Evolutionary conservation across 2,329 filamentous ascomycete species (phyloP).

Genomic region (Monosporascus sp.): DNA sequence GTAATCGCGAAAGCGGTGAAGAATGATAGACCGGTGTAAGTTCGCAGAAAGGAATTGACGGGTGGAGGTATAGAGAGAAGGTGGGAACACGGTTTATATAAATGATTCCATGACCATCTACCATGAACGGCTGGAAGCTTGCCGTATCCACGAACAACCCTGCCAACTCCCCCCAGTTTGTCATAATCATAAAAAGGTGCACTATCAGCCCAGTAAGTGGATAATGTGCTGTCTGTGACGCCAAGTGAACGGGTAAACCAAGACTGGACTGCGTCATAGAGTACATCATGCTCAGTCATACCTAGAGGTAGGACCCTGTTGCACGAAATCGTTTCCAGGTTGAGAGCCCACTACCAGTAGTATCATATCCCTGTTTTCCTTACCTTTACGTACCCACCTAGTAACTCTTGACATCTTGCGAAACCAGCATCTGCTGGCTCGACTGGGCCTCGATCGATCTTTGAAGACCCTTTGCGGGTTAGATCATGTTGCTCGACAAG

Average conservation of each 20-base stretch:
- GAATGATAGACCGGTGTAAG: not conserved
- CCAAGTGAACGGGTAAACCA: no score
- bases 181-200: no score
- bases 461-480: not conserved
- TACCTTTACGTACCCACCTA: not conserved
- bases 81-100: not conserved
- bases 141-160: not conserved
- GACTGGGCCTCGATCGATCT: not conserved
- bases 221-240: not conserved
- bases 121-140: not conserved
- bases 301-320: no score
- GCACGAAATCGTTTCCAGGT: no score
- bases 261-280: not conserved
- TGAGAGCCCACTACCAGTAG: not conserved
- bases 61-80: not conserved
- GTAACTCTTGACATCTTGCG: not conserved
- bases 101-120: not conserved
- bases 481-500: not conserved
- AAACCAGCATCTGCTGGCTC: not conserved
- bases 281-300: not conserved
- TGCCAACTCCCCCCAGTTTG: not conserved
- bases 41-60: no score
- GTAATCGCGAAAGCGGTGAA: not conserved
- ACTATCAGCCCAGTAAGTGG: not conserved
- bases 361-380: not conserved